Evolutionary conservation across 1,284 basidiomycete species (phyloP), one percentile per base, ranked within the genome.

Genomic region (Trichosporon inkin): DNA sequence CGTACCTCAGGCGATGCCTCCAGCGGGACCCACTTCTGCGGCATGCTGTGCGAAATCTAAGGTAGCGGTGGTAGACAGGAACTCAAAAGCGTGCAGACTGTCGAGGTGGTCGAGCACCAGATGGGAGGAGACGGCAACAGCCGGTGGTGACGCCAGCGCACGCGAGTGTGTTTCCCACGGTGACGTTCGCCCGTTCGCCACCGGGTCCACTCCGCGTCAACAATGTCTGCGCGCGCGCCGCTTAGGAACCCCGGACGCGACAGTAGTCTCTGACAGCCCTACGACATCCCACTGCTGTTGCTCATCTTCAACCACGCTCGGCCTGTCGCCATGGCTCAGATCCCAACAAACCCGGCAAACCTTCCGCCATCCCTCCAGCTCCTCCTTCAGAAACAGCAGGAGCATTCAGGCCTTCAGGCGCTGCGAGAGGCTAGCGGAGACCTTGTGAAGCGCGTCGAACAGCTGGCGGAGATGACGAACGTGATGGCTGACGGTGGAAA

Each of bases 1-100:
- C 79, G 64, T 70, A 88, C 88, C 61, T 89, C 85, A 60, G 88
- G 88, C 65, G 86, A 88, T 59, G 86, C 85, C 77, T 90, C 88
- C 11, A 89, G 80, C 8, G 88, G 88, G 54, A 90, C 84, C 88
- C 88, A 90, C 59, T 79, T 78, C 57, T 70, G 68, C 16, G 71
- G 58, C 70, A 58, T 60, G 14, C 8, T 35, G 36, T 38, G 8
- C 13, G 36, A 3, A n/a, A 10, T 38, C 36, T 32, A n/a, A n/a
- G n/a, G n/a, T n/a, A n/a, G n/a, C n/a, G n/a, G n/a, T n/a, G n/a
- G n/a, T n/a, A n/a, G n/a, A n/a, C n/a, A n/a, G n/a, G n/a, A n/a
- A n/a, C n/a, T n/a, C n/a, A n/a, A n/a, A n/a, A n/a, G n/a, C n/a
- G n/a, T n/a, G n/a, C n/a, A n/a, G n/a, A n/a, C n/a, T n/a, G n/a